These are phyloP conservation scores for Chrysoporthe deuterocubensis DNA, from an alignment of 2,329 filamentous ascomycete genomes.

Conservation along the genomic window DNA sequence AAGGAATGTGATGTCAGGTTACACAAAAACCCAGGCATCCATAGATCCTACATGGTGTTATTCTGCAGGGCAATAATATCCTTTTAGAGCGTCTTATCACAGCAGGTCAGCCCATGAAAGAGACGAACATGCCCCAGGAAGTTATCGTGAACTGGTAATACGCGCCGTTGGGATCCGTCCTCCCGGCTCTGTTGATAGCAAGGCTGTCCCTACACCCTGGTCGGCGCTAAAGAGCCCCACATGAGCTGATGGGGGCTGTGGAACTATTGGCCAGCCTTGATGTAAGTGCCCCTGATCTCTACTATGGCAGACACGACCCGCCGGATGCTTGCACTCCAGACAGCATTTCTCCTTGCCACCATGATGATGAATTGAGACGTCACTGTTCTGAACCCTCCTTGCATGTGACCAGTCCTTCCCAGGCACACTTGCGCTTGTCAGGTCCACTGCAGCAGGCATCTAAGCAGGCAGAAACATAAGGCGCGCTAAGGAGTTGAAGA, in stretches of 20 bases:
- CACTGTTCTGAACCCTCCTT: background rate
- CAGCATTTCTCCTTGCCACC: background rate
- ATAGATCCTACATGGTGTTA: too few relatives aligned
- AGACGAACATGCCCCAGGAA: background rate
- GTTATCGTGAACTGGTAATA: background rate
- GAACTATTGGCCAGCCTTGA: slow-evolving; percentile 17
- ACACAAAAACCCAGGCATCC: background rate
- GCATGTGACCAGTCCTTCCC: background rate
- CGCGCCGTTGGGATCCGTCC: background rate
- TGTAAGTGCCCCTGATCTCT: slow-evolving; percentile 15
- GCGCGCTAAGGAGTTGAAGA: slow-evolving; percentile 16
- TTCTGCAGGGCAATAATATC: too few relatives aligned
- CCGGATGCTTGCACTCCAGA: background rate
- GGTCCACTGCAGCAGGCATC: background rate
- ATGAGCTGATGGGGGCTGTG: background rate
- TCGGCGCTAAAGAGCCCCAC: slow-evolving; percentile 8
- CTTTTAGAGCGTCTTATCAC: background rate
- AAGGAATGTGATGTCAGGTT: background rate
- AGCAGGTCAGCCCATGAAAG: background rate
- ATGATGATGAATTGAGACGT: background rate
- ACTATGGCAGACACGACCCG: background rate
- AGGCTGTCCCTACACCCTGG: slow-evolving; percentile 11
- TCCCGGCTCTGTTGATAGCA: background rate
- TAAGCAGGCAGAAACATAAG: slow-evolving; percentile 11
- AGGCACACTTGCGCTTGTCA: background rate